Percentiles rank a stretch among this genome's conserved stretches.
phyloP scores from a whole-genome alignment of 345 rosid genomes.

The Eucalyptus pauciflora region DNA sequence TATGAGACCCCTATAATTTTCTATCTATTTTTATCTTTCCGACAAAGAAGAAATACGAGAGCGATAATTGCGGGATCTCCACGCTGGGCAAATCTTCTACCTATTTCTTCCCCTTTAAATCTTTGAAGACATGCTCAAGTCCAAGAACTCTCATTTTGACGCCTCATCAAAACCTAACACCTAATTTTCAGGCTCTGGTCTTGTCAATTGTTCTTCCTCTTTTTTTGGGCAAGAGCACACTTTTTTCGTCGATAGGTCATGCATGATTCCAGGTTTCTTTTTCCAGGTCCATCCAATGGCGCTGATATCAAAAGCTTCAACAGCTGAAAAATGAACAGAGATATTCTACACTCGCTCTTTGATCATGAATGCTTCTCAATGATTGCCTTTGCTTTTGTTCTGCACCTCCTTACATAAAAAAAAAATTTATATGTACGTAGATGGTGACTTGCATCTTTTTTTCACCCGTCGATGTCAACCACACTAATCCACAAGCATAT shows the following conservation, averaged over 20 bases:
- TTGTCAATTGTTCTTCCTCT: not conserved
- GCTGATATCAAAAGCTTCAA: not conserved
- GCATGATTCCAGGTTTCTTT: not conserved
- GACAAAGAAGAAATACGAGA: fast-evolving
- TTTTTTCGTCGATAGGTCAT: not conserved
- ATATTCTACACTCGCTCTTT: not conserved
- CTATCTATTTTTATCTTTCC: fast-evolving
- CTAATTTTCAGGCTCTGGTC: not conserved
- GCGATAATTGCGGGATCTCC: fast-evolving
- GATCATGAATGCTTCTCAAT: not conserved
- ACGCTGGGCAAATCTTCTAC: fast-evolving
- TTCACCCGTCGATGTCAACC: not conserved
- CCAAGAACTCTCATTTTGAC: not conserved
- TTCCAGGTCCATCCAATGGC: not conserved
- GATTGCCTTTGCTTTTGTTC: not conserved
- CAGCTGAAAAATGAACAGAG: not conserved
- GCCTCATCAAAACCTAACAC: not conserved
- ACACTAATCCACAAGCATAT: not conserved
- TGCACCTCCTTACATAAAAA: not conserved
- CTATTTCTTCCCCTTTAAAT: too few species aligned
- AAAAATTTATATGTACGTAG: too few species aligned
- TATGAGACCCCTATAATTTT: fast-evolving
- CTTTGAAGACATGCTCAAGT: too few species aligned
- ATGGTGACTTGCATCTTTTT: not conserved
- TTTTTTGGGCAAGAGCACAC: not conserved